Evolutionary conservation across 2,329 filamentous ascomycete species (phyloP).

Genomic region (Leptosphaerulina australis): DNA sequence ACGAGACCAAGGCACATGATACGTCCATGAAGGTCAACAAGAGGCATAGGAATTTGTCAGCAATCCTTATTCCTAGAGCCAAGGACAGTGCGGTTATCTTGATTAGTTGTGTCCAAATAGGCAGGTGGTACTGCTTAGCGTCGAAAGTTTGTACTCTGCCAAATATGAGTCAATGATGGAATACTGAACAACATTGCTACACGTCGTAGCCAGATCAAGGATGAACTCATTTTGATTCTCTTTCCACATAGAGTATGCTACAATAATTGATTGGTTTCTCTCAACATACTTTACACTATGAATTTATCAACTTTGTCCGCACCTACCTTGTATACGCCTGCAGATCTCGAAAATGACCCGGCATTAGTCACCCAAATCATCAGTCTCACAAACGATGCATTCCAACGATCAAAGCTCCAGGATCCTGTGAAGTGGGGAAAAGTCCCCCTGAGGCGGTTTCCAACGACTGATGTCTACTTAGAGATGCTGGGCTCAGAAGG

Average conservation of each 20-base stretch:
- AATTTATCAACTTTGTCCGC: constrained; percentile 14
- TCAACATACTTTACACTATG: constrained; percentile 6
- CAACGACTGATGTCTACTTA: constrained; percentile 18
- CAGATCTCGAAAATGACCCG: constrained; percentile 16
- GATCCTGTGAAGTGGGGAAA: constrained; percentile 25
- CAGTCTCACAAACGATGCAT: constrained; percentile 29
- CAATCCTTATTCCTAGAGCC: too few relatives aligned
- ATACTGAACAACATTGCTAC: not conserved
- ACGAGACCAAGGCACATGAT: too few relatives aligned
- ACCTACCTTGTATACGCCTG: constrained; percentile 20
- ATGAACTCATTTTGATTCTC: too few relatives aligned
- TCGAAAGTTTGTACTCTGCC: not conserved
- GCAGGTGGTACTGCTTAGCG: constrained; percentile 6
- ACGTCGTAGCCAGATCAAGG: too few relatives aligned
- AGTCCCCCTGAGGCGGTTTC: constrained; percentile 19
- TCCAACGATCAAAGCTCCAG: constrained; percentile 20
- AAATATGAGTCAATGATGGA: constrained; percentile 11
- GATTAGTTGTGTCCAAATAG: constrained; percentile 4
- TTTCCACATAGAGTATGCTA: too few relatives aligned
- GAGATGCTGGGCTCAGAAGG: constrained; percentile 22
- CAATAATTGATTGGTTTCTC: not conserved
- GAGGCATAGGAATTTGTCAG: too few relatives aligned
- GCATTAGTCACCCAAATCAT: constrained; percentile 21
- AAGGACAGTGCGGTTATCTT: too few relatives aligned
- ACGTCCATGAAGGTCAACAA: too few relatives aligned